Percentiles rank a stretch among this genome's conserved stretches.
phyloP scores from a whole-genome alignment of 495 filamentous ascomycete genomes.

The Coniosporium apollinis region DNA sequence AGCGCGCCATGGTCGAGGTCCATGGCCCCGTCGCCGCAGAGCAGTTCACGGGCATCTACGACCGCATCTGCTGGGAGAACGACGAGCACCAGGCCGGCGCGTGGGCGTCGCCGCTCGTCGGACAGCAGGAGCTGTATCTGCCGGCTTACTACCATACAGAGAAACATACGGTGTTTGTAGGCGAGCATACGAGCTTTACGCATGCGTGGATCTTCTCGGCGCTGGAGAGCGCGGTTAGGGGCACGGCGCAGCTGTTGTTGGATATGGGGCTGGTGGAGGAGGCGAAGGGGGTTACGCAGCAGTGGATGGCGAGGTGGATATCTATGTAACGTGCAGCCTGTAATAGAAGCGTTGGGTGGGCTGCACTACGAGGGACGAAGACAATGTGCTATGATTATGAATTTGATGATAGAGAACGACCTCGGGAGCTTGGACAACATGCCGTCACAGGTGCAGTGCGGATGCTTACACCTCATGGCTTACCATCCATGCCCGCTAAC shows the following conservation, averaged over 20 bases:
- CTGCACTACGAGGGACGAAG: too few species aligned
- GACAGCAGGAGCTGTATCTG: constrained; percentile 48
- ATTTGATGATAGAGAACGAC: too few species aligned
- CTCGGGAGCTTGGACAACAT: too few species aligned
- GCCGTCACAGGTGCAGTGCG: too few species aligned
- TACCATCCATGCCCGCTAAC: too few species aligned
- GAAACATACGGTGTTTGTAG: constrained; percentile 46
- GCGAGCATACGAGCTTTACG: constrained; percentile 58
- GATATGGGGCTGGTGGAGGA: constrained; percentile 55
- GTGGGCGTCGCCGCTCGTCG: constrained; percentile 39
- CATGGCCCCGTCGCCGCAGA: constrained; percentile 39
- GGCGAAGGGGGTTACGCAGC: constrained; percentile 42
- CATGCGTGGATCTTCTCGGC: constrained; percentile 58
- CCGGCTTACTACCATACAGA: constrained; percentile 56
- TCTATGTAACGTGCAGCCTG: too few species aligned
- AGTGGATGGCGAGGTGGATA: constrained; percentile 57
- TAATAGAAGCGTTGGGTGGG: too few species aligned
- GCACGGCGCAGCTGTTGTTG: constrained; percentile 45
- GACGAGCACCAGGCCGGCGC: constrained; percentile 35
- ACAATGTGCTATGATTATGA: too few species aligned
- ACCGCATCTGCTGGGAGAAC: constrained; percentile 41
- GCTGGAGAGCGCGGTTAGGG: constrained; percentile 48
- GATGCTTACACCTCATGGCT: too few species aligned
- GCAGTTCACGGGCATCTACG: constrained; percentile 41
- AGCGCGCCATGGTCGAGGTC: constrained; percentile 42